Conservation (phyloP, 331 rosid species). For the Pyrus hybrid region DNA sequence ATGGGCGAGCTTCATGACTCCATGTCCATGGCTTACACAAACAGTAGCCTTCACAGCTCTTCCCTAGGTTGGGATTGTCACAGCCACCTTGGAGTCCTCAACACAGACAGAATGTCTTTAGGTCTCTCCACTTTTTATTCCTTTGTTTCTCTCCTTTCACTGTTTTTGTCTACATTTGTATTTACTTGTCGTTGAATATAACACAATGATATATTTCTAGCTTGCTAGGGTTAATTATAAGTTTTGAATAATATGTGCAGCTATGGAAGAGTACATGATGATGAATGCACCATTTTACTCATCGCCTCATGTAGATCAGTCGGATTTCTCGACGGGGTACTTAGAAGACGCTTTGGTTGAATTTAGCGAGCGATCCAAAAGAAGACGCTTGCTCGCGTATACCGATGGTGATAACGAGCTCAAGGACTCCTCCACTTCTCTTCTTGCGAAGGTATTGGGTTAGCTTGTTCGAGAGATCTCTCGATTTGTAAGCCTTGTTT, state of each 20-base stretch:
- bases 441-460: constrained; percentile 27
- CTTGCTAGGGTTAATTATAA: too few species aligned
- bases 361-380: constrained; percentile 51
- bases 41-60: constrained; percentile 38
- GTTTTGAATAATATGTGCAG: constrained; percentile 15
- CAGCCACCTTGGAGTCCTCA: constrained; percentile 56
- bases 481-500: too few species aligned
- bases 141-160: background rate
- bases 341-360: constrained; percentile 84
- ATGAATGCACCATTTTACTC: constrained; percentile 17
- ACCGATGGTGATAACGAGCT: constrained; percentile 4
- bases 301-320: constrained; percentile 25
- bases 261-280: constrained; percentile 29
- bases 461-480: too few species aligned
- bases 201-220: too few species aligned
- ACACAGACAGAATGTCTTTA: constrained; percentile 53
- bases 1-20: constrained; percentile 71
- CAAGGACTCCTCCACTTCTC: constrained; percentile 12
- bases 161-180: background rate
- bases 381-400: constrained; percentile 50
- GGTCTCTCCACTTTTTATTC: constrained; percentile 29
- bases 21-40: constrained; percentile 45
- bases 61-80: constrained; percentile 52
- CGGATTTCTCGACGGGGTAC: constrained; percentile 78
- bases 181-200: background rate